Evolutionary conservation across 2,329 filamentous ascomycete genomes (phyloP).

Genomic region (Colletotrichum kahawae): DNA sequence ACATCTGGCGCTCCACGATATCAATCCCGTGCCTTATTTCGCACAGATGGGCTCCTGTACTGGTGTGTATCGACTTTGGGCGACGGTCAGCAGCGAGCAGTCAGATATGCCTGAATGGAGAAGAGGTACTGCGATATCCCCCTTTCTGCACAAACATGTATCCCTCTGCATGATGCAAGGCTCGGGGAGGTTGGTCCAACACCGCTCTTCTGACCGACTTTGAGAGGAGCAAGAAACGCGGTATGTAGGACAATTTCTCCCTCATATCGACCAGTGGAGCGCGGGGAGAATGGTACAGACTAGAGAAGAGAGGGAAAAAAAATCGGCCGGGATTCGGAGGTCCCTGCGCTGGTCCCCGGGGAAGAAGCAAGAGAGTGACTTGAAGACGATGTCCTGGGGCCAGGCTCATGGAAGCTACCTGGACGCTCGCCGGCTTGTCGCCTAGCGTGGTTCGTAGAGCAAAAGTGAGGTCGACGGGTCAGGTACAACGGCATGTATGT

Average conservation of each 20-base stretch:
- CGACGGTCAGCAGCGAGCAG: constrained; percentile 2
- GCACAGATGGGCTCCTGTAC: not conserved
- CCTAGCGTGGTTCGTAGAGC: constrained; percentile 14
- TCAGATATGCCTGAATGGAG: constrained; percentile 18
- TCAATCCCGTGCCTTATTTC: constrained; percentile 9
- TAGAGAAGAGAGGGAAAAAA: not conserved
- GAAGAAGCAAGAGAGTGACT: not conserved
- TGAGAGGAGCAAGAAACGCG: not conserved
- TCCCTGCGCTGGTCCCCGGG: constrained; percentile 13
- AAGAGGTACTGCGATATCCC: not conserved
- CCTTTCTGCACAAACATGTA: not conserved
- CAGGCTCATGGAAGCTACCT: constrained; percentile 20
- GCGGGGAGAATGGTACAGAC: not conserved
- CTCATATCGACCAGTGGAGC: constrained; percentile 14
- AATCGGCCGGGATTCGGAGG: constrained; percentile 17
- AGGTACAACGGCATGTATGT: not conserved
- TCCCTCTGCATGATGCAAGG: constrained; percentile 7
- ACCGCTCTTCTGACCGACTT: constrained; percentile 13
- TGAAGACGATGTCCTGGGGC: constrained; percentile 16
- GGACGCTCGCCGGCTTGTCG: constrained; percentile 5
- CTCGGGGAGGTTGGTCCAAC: constrained; percentile 5
- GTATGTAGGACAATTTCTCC: not conserved
- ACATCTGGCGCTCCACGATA: not conserved
- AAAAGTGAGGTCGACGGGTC: not conserved
- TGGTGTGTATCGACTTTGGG: not conserved